These are phyloP conservation scores for Microthyrium microscopicum DNA, from an alignment of 2,329 filamentous ascomycete species.

Conservation along the genomic window DNA sequence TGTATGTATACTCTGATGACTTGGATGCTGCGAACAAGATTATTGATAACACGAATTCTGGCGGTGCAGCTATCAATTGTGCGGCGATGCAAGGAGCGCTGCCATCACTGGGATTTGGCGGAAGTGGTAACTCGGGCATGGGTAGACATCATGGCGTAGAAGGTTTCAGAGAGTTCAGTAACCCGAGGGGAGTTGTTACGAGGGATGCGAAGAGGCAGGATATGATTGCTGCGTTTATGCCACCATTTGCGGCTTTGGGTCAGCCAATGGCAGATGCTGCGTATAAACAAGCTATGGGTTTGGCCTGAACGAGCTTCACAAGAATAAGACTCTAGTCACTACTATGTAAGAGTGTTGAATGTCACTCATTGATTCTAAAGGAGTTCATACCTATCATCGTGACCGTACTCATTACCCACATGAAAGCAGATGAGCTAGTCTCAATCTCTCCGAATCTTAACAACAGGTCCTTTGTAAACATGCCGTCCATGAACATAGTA, in stretches of 20 bases:
- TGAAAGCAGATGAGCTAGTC: too few relatives aligned
- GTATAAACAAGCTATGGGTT: constrained; percentile 6
- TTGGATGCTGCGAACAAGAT: constrained; percentile 2
- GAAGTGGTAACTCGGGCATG: constrained; percentile 6
- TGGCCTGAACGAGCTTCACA: constrained; percentile 2
- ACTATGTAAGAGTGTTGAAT: too few relatives aligned
- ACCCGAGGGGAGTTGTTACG: constrained; percentile 5
- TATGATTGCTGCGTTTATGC: constrained; percentile 3
- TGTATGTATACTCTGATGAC: constrained; percentile 7
- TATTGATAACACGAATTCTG: constrained; percentile 7
- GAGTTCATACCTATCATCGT: too few relatives aligned
- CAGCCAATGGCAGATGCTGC: constrained; percentile 6
- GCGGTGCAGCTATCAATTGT: constrained; percentile 7
- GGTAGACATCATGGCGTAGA: constrained; percentile 6
- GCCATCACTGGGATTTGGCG: constrained; percentile 6
- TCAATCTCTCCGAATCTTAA: too few relatives aligned
- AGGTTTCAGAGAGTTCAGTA: constrained; percentile 6
- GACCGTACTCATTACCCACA: too few relatives aligned
- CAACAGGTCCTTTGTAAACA: constrained; percentile 21
- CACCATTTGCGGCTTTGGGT: constrained; percentile 1
- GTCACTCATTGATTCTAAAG: too few relatives aligned
- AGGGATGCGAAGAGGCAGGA: background rate
- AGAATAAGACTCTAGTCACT: too few relatives aligned
- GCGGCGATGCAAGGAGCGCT: constrained; percentile 6
- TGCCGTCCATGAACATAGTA: constrained; percentile 27